Conservation (phyloP, 176 grass and related monocot genomes). For the Triticum dicoccoides region DNA sequence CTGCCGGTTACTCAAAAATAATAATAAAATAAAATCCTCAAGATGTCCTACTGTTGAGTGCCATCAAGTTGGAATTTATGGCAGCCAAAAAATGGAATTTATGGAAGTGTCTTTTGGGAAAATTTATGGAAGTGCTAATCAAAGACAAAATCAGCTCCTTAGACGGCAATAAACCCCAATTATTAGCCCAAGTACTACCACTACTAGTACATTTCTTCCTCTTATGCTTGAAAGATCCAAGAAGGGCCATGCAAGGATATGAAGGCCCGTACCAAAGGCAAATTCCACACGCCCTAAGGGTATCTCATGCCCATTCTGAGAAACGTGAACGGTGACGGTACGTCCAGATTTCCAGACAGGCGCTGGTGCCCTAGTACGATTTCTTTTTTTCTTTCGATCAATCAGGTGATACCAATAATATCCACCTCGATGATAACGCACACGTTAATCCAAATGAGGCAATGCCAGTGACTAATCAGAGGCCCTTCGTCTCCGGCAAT, state of each 20-base stretch:
- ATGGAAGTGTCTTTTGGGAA: no score
- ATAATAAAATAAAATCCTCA: no score
- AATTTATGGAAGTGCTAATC: neutral
- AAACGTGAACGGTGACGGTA: neutral
- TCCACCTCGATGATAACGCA: neutral
- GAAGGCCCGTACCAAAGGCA: neutral
- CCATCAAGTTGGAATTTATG: neutral
- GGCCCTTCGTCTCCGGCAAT: no score
- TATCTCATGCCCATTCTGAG: neutral
- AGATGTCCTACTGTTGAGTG: neutral
- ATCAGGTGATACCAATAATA: neutral
- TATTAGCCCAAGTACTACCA: neutral
- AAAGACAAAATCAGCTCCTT: neutral
- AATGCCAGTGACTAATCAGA: neutral
- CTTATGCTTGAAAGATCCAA: neutral
- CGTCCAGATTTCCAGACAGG: neutral
- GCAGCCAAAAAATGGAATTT: no score
- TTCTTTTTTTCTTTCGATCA: neutral
- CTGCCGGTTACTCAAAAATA: no score
- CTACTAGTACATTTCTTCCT: neutral
- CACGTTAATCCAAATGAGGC: neutral
- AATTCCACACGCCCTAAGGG: neutral
- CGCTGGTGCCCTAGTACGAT: neutral
- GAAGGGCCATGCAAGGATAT: neutral
- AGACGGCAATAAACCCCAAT: neutral